Conservation (phyloP, 805 yeast genomes). For the Wickerhamomyces canadensis region DNA sequence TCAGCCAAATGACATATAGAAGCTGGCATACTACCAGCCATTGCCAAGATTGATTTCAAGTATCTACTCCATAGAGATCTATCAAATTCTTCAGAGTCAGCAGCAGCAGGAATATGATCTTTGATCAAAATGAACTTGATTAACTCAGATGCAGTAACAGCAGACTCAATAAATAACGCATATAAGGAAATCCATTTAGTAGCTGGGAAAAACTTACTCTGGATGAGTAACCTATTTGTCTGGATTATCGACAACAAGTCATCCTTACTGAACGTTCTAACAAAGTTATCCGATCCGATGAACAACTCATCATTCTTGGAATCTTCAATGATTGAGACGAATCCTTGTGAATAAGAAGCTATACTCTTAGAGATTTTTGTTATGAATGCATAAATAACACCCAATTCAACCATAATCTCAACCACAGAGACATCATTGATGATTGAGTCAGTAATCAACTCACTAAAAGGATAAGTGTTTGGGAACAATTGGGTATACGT, state of each 20-base stretch:
- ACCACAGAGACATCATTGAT: slow-evolving; percentile 64
- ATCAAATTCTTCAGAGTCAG: slow-evolving; percentile 47
- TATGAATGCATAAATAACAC: slow-evolving; percentile 53
- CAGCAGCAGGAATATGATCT: slow-evolving; percentile 46
- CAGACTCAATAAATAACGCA: slow-evolving; percentile 50
- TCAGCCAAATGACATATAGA: slow-evolving; percentile 65
- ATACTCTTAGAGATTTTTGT: slow-evolving; percentile 42
- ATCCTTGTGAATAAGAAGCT: slow-evolving; percentile 38
- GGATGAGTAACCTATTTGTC: slow-evolving; percentile 45
- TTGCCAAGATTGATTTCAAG: slow-evolving; percentile 47
- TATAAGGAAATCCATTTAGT: slow-evolving; percentile 70
- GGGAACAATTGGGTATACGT: slow-evolving; percentile 70
- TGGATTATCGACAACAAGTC: slow-evolving; percentile 39
- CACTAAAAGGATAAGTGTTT: slow-evolving; percentile 54
- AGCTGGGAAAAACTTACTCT: slow-evolving; percentile 57
- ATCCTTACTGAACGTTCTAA: slow-evolving; percentile 34
- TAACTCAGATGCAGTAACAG: slow-evolving; percentile 49
- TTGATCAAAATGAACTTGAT: slow-evolving; percentile 43
- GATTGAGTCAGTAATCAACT: slow-evolving; percentile 64
- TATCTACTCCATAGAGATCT: slow-evolving; percentile 65
- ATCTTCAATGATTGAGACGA: slow-evolving; percentile 32
- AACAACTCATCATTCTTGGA: slow-evolving; percentile 33
- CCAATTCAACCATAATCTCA: slow-evolving; percentile 67
- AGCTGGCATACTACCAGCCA: slow-evolving; percentile 64
- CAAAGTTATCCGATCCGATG: slow-evolving; percentile 36